phyloP scores from a whole-genome alignment of 345 rosid genomes.

The Populus simonii region DNA sequence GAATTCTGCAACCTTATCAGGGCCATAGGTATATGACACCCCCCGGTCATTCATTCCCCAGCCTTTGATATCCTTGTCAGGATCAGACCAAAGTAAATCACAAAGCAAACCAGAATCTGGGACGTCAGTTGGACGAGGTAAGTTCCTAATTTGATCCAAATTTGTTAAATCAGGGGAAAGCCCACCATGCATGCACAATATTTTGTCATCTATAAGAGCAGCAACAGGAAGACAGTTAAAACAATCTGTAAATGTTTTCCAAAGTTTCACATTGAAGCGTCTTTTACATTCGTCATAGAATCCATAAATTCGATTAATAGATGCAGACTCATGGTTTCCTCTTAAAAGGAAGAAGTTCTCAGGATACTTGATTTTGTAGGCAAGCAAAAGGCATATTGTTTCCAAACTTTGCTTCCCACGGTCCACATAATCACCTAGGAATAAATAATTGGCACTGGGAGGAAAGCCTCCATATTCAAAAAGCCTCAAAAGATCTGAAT shows the following conservation, averaged over 20 bases:
- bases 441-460: slow-evolving; percentile 77
- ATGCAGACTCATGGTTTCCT: slow-evolving; percentile 90
- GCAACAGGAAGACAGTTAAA: slow-evolving; percentile 93
- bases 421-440: slow-evolving; percentile 91
- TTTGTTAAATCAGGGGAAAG: slow-evolving; percentile 74
- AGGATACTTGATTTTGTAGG: slow-evolving; percentile 84
- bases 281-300: slow-evolving; percentile 94
- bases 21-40: slow-evolving; percentile 82
- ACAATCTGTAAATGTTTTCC: slow-evolving; percentile 83
- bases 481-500: slow-evolving; percentile 78
- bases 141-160: slow-evolving; percentile 70
- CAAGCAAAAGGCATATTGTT: slow-evolving; percentile 86
- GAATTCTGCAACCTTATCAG: slow-evolving; percentile 71
- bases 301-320: slow-evolving; percentile 83
- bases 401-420: slow-evolving; percentile 97
- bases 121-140: slow-evolving; percentile 77
- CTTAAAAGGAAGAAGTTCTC: slow-evolving; percentile 82
- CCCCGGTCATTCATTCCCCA: slow-evolving; percentile 97
- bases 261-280: slow-evolving; percentile 72
- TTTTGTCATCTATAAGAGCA: slow-evolving; percentile 80
- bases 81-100: slow-evolving; percentile 94
- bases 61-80: slow-evolving; percentile 68
- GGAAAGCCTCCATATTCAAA: slow-evolving; percentile 93
- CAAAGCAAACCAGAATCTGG: slow-evolving; percentile 90
- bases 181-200: slow-evolving; percentile 95